Percentiles rank a stretch among this genome's conserved stretches.
These are phyloP conservation scores for Syzygium aqueum DNA, from an alignment of 345 rosid species.

Conservation along the genomic window DNA sequence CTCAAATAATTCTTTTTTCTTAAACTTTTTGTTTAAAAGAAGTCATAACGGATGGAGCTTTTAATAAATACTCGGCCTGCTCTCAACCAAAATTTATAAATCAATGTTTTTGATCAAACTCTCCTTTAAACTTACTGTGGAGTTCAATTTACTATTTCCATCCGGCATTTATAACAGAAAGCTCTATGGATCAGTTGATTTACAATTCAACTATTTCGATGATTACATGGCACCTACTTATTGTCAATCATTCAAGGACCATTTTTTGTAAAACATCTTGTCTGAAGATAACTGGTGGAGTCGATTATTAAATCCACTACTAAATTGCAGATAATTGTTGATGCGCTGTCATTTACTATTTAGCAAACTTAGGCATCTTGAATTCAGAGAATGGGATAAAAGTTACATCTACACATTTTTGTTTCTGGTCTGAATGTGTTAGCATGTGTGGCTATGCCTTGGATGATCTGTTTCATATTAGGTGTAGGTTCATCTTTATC, in stretches of 20 bases:
- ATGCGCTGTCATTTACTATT: background rate
- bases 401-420: background rate
- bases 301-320: background rate
- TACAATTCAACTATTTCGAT: background rate
- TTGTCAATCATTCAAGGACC: background rate
- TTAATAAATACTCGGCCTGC: background rate
- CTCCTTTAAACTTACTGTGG: background rate
- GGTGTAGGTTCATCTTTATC: background rate
- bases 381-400: background rate
- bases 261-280: background rate
- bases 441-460: background rate
- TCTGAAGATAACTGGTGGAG: background rate
- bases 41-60: background rate
- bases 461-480: background rate
- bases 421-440: background rate
- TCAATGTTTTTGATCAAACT: background rate
- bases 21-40: background rate
- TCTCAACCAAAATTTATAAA: background rate
- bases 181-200: background rate
- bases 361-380: background rate
- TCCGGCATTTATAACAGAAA: background rate
- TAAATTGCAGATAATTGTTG: background rate
- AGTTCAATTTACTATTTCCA: background rate
- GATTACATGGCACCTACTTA: background rate
- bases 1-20: no score